Percentiles rank a stretch among this genome's conserved stretches.
These are phyloP conservation scores for Alternaria atra DNA, from an alignment of 2,329 filamentous ascomycete species.

Conservation along the genomic window DNA sequence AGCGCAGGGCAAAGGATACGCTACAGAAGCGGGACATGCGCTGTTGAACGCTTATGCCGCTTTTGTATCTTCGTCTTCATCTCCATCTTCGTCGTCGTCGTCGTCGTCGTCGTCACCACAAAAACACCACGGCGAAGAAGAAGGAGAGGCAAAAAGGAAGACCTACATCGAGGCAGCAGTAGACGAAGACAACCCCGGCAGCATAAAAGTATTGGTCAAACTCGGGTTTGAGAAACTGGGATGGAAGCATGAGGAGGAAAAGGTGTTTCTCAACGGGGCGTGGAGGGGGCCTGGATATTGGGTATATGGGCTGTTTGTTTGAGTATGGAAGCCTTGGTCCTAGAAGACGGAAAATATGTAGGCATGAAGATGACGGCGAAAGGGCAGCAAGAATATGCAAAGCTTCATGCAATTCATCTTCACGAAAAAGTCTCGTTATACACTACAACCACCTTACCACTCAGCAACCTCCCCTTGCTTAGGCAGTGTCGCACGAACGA, in stretches of 20 bases:
- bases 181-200: slow-evolving; percentile 31
- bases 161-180: slow-evolving; percentile 39
- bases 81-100: too few species aligned
- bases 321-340: background rate
- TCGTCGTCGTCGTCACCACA: background rate
- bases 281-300: slow-evolving; percentile 35
- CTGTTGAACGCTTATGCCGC: slow-evolving; percentile 27
- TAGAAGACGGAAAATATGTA: background rate
- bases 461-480: slow-evolving; percentile 59
- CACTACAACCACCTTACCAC: slow-evolving; percentile 46
- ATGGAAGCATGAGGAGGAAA: slow-evolving; percentile 28
- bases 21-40: slow-evolving; percentile 34
- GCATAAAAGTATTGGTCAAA: slow-evolving; percentile 34
- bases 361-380: background rate
- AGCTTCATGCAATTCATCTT: background rate
- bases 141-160: background rate
- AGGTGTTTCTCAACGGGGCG: slow-evolving; percentile 33
- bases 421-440: background rate
- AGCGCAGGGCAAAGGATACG: slow-evolving; percentile 39
- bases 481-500: slow-evolving; percentile 65
- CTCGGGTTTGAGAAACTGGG: slow-evolving; percentile 37
- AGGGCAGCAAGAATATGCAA: background rate
- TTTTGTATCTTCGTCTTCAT: background rate
- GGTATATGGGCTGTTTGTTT: slow-evolving; percentile 34
- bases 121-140: background rate